Conservation (phyloP, 768 basidiomycete genomes). For the Lepiota brunneoincarnata region DNA sequence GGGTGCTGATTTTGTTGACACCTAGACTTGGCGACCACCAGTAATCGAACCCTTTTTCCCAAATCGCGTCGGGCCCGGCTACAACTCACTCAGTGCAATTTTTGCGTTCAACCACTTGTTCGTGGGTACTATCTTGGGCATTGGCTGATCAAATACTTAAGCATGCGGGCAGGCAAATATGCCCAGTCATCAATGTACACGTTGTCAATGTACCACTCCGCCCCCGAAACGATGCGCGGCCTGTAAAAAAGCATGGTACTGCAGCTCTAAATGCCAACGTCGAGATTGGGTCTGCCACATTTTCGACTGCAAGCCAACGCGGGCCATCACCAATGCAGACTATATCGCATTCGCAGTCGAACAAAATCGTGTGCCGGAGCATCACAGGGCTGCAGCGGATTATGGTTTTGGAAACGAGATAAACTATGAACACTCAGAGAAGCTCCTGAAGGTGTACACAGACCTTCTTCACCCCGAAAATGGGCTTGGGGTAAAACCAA, state of each 20-base stretch:
- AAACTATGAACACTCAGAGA: neutral
- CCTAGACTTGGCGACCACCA: too few species aligned
- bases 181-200: neutral
- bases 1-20: too few species aligned
- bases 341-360: constrained; percentile 27
- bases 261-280: constrained; percentile 27
- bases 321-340: constrained; percentile 28
- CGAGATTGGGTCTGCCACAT: constrained; percentile 28
- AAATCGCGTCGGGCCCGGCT: too few species aligned
- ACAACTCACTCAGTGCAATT: too few species aligned
- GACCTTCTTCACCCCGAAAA: constrained; percentile 19
- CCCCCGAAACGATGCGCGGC: constrained; percentile 18
- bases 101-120: too few species aligned
- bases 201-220: neutral
- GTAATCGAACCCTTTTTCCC: too few species aligned
- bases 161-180: too few species aligned
- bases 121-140: too few species aligned
- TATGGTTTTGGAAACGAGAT: constrained; percentile 31
- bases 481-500: constrained; percentile 19
- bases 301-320: constrained; percentile 26
- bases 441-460: constrained; percentile 29
- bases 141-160: too few species aligned
- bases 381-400: constrained; percentile 29
- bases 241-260: constrained; percentile 29
- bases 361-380: constrained; percentile 23